phyloP scores from a whole-genome alignment of 2,329 filamentous ascomycete species.

The Hypoxylon sp. region DNA sequence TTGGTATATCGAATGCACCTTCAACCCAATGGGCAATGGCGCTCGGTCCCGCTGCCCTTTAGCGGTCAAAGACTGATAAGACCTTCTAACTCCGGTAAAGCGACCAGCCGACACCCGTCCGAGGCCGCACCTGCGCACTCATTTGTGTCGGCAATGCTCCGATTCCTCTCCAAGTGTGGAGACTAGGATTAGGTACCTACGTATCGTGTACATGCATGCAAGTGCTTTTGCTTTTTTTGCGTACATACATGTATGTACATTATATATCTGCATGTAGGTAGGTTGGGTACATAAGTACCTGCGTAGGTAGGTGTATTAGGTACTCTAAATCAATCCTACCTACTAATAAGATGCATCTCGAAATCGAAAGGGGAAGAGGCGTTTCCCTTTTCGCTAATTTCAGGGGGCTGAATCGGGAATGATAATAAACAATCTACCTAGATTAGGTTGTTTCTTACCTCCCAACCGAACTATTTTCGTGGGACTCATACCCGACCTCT shows the following conservation, averaged over 20 bases:
- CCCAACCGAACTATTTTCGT: not conserved
- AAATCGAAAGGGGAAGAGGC: not conserved
- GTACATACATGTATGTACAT: not conserved
- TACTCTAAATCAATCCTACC: not conserved
- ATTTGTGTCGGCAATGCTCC: conserved; percentile 9
- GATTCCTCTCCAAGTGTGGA: conserved; percentile 8
- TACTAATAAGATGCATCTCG: conserved; percentile 5
- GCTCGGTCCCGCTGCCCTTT: conserved; percentile 21
- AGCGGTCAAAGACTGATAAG: conserved; percentile 29
- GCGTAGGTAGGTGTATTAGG: not conserved
- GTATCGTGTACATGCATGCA: not conserved
- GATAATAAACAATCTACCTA: not conserved
- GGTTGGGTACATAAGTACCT: not conserved
- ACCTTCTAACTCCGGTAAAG: conserved; percentile 17
- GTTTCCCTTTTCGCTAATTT: not conserved
- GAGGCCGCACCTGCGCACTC: not conserved
- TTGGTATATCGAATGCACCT: not conserved
- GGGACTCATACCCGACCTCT: not conserved
- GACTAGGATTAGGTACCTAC: not conserved
- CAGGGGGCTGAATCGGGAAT: not conserved
- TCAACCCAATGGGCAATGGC: conserved; percentile 5
- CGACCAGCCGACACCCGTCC: conserved; percentile 23
- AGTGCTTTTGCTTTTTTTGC: not conserved
- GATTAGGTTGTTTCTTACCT: not conserved
- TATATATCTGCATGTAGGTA: not conserved